Percentiles rank a stretch among this genome's conserved stretches.
phyloP scores from a whole-genome alignment of 495 filamentous ascomycete genomes.

The Lophiostoma macrostomum region DNA sequence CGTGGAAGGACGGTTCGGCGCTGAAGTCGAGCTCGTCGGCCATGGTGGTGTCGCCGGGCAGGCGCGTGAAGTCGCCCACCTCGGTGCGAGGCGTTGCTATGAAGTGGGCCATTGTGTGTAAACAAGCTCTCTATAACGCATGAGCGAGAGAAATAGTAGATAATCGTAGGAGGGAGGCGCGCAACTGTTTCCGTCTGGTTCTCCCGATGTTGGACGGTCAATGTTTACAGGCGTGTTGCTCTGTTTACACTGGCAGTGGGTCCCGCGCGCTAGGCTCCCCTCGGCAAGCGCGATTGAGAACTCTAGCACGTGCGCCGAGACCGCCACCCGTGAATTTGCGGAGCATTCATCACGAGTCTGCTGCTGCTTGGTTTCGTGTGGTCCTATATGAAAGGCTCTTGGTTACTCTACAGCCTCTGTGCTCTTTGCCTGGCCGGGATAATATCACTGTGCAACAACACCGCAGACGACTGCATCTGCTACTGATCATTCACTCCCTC shows the following conservation, averaged over 20 bases:
- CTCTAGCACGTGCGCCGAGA: slow-evolving; percentile 1
- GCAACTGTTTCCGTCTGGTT: not conserved
- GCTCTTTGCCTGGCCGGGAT: too few species aligned
- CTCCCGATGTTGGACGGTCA: too few species aligned
- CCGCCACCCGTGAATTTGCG: not conserved
- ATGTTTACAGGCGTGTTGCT: too few species aligned
- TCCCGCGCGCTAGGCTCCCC: too few species aligned
- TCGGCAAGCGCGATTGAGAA: too few species aligned
- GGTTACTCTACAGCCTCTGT: too few species aligned
- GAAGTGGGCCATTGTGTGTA: slow-evolving; percentile 27
- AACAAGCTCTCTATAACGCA: slow-evolving; percentile 5
- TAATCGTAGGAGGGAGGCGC: not conserved
- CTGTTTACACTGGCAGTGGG: too few species aligned
- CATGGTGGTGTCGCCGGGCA: slow-evolving; percentile 64
- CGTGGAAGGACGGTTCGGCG: slow-evolving; percentile 78
- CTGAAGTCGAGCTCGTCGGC: slow-evolving; percentile 76
- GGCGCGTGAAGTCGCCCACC: slow-evolving; percentile 72
- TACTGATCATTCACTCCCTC: not conserved
- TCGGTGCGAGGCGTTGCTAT: slow-evolving; percentile 80
- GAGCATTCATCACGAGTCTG: too few species aligned
- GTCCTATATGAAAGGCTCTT: too few species aligned
- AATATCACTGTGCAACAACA: not conserved
- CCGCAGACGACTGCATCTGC: not conserved
- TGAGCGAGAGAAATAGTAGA: slow-evolving; percentile 17
- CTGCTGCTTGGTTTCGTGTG: too few species aligned